These are phyloP conservation scores for Psilocybe subaeruginosa DNA, from an alignment of 768 basidiomycete genomes.

Conservation along the genomic window DNA sequence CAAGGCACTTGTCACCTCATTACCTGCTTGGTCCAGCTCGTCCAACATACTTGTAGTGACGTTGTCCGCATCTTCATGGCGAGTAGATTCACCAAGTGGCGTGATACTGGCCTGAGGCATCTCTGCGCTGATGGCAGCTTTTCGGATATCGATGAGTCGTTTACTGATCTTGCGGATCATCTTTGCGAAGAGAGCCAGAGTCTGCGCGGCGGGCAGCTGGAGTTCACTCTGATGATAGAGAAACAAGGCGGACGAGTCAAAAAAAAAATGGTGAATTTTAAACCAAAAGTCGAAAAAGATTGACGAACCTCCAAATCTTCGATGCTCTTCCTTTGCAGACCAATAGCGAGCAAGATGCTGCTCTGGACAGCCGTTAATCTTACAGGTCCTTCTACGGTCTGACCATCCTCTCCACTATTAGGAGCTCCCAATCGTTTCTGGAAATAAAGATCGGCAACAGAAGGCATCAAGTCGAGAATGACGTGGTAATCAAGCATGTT, in stretches of 20 bases:
- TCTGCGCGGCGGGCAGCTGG: slow-evolving; percentile 82
- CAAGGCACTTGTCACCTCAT: slow-evolving; percentile 66
- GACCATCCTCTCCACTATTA: slow-evolving; percentile 7
- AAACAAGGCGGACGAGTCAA: not conserved
- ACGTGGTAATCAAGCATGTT: slow-evolving; percentile 97
- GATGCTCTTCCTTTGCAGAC: slow-evolving; percentile 85
- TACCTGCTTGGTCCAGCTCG: slow-evolving; percentile 80
- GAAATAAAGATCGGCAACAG: slow-evolving; percentile 83
- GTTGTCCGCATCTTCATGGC: slow-evolving; percentile 30
- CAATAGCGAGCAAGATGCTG: slow-evolving; percentile 87
- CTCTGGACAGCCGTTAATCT: slow-evolving; percentile 87
- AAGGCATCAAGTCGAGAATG: slow-evolving; percentile 89
- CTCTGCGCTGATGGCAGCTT: slow-evolving; percentile 69
- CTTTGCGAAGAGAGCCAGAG: slow-evolving; percentile 90
- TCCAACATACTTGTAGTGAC: slow-evolving; percentile 54
- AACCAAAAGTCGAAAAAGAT: not conserved
- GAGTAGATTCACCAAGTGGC: slow-evolving; percentile 9
- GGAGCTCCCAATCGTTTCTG: slow-evolving; percentile 59
- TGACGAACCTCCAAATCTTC: slow-evolving; percentile 83
- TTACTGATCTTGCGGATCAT: slow-evolving; percentile 84
- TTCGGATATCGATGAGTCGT: slow-evolving; percentile 75
- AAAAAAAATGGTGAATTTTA: not conserved
- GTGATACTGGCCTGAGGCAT: slow-evolving; percentile 47
- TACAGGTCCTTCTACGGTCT: slow-evolving; percentile 46
- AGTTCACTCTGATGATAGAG: slow-evolving; percentile 63